A percentile compares a stretch with the other conserved stretches of the same genome.
These are phyloP conservation scores for Pulicaria dysenterica DNA, from an alignment of 129 eudicot species.

Conservation along the genomic window DNA sequence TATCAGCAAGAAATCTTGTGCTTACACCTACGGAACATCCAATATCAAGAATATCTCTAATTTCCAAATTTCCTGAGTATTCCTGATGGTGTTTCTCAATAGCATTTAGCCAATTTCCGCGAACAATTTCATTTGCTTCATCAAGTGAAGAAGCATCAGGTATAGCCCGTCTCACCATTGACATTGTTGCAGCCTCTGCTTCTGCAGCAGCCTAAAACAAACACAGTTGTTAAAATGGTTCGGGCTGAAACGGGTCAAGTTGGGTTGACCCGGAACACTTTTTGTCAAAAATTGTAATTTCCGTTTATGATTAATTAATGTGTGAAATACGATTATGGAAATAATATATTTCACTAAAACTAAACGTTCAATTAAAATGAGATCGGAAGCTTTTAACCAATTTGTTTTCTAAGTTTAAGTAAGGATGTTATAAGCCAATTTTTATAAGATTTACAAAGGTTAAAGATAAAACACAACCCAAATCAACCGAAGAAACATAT, in stretches of 20 bases:
- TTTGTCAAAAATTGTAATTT: neutral
- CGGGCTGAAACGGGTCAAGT: neutral
- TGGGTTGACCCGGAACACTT: neutral
- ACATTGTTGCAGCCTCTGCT: conserved; percentile 98
- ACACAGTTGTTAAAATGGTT: neutral
- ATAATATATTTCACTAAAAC: neutral
- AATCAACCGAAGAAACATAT: neutral
- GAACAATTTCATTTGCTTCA: conserved; percentile 89
- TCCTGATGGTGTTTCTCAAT: conserved; percentile 71
- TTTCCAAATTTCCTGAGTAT: conserved; percentile 48
- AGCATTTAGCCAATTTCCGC: conserved; percentile 95
- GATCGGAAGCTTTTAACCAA: neutral
- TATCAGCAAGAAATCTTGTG: conserved; percentile 81
- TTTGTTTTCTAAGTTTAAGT: neutral
- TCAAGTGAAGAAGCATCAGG: conserved; percentile 84
- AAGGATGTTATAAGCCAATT: neutral
- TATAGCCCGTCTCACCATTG: conserved; percentile 76
- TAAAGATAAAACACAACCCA: neutral
- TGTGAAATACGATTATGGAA: neutral
- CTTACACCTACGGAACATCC: conserved; percentile 99
- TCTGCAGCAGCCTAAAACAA: conserved; percentile 93
- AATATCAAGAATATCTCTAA: conserved; percentile 75
- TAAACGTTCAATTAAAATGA: neutral
- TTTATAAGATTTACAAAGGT: neutral
- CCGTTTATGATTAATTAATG: neutral